A percentile compares a stretch with the other conserved stretches of the same genome.
Conservation (phyloP, 2,329 filamentous ascomycete genomes). For the Metarhizium rileyi region DNA sequence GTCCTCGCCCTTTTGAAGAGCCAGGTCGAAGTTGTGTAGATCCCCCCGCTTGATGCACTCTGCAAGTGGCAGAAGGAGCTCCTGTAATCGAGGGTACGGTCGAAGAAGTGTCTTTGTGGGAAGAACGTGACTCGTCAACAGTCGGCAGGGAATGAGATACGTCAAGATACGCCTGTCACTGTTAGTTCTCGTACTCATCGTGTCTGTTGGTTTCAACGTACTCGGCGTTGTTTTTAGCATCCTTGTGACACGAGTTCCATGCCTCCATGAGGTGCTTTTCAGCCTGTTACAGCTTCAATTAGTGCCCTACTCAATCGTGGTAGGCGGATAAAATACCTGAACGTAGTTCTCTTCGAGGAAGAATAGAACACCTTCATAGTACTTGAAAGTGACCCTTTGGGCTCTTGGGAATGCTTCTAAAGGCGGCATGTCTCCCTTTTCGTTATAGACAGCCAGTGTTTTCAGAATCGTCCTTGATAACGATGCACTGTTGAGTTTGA, state of each 20-base stretch:
- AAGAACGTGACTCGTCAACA: conserved; percentile 79
- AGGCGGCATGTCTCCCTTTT: conserved; percentile 67
- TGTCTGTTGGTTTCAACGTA: conserved; percentile 30
- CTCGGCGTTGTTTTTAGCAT: conserved; percentile 70
- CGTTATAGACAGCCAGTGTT: conserved; percentile 63
- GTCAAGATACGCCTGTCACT: conserved; percentile 68
- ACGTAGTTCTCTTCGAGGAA: conserved; percentile 92
- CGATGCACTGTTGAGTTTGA: conserved; percentile 85
- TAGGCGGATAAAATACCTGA: conserved; percentile 39
- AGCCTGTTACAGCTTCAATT: conserved; percentile 38
- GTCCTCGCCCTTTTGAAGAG: conserved; percentile 73
- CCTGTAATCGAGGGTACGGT: conserved; percentile 66
- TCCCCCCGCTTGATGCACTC: conserved; percentile 74
- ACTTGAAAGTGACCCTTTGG: conserved; percentile 91
- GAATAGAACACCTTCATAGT: conserved; percentile 86
- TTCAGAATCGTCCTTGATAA: conserved; percentile 84
- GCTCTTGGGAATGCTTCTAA: conserved; percentile 75
- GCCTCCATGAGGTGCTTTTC: conserved; percentile 73
- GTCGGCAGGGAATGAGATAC: conserved; percentile 87
- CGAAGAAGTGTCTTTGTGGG: conserved; percentile 63
- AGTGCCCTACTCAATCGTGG: background rate
- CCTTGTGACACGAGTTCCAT: conserved; percentile 69
- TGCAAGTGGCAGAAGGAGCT: conserved; percentile 68
- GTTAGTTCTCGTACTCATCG: conserved; percentile 13
- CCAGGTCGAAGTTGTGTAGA: conserved; percentile 72